Evolutionary conservation across 306 rosid species (phyloP), one percentile per base, ranked within the genome.

Genomic region (Sechiopsis laciniata): DNA sequence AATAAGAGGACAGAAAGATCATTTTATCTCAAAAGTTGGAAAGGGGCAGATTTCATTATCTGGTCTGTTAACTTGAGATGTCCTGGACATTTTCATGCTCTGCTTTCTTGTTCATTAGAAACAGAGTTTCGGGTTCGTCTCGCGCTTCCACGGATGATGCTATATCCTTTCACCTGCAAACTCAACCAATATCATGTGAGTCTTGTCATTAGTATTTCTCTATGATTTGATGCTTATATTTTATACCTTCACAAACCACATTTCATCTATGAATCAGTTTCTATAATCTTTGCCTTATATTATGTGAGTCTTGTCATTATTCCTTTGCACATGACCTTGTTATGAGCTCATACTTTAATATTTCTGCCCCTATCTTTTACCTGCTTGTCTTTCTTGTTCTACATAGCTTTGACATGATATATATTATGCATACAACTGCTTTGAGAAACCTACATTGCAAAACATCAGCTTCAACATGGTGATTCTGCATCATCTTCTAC

Each of bases 331-430:
- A 70, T 70, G 24, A 51, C 48, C 74, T 70, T 70, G 13, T 7
- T 32, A 26, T 70, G 74, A 70, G 52, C 20, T 70, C 13, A 16
- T 70, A 70, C 60, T 51, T 70, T 7, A 51, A 50, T 70, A 20
- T 70, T 50, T 50, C 19, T 14, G 22, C 59, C 14, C 26, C 57
- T 2, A 26, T 22, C 21, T 69, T 61, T 70, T 51, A 70, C 74
- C 74, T 50, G 74, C 74, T 70, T 3, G 46, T 51, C 59, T 70
- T 70, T 70, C 59, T 70, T 45, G 60, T 51, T 70, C 74, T 51
- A 70, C 74, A 70, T 50, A 35, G 3, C 73, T 67, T 67, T 67
- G 51, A 19, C 56, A 46, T 48, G 59, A 15, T 52, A 70, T 70
- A 24, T 8, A 24, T 24, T 70, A 24, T 50, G 22, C 12, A 20